phyloP scores from a whole-genome alignment of 495 filamentous ascomycete species.

The Lepraria neglecta region DNA sequence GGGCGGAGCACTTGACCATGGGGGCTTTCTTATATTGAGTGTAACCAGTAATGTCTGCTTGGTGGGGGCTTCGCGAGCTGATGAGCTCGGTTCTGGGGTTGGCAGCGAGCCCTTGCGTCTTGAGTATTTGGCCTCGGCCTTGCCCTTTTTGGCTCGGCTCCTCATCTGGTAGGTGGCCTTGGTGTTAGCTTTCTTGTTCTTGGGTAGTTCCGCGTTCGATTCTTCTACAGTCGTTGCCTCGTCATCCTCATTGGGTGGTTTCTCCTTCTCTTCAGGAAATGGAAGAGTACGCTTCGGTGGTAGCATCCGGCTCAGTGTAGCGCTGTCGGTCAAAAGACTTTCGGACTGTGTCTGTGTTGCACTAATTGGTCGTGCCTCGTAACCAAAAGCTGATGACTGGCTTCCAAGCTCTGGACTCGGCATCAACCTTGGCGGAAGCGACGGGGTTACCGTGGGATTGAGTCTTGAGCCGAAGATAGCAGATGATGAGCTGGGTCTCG shows the following conservation, averaged over 20 bases:
- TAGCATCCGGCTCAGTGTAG: constrained; percentile 35
- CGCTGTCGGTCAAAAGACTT: constrained; percentile 6
- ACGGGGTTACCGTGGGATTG: neutral
- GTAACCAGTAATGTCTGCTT: neutral
- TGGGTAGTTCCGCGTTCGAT: neutral
- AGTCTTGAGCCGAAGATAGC: neutral
- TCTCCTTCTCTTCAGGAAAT: constrained; percentile 32
- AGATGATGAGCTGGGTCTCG: constrained; percentile 1
- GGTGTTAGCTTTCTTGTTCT: constrained; percentile 8
- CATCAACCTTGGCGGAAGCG: neutral
- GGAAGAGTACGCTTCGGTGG: constrained; percentile 45
- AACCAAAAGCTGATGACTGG: constrained; percentile 7
- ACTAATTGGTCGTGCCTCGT: constrained; percentile 17
- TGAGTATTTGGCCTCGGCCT: neutral
- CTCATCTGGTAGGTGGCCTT: constrained; percentile 9
- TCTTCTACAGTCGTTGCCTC: neutral
- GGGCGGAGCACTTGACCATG: constrained; percentile 4
- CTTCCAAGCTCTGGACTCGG: constrained; percentile 7
- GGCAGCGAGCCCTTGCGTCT: neutral
- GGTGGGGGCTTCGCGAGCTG: neutral
- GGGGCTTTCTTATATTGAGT: neutral
- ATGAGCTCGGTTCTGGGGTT: neutral
- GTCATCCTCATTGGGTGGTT: constrained; percentile 18
- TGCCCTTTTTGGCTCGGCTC: constrained; percentile 1
- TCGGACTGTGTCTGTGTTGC: constrained; percentile 11